These are phyloP conservation scores for Petunia secreta DNA, from an alignment of 257 asterid species.

Conservation along the genomic window DNA sequence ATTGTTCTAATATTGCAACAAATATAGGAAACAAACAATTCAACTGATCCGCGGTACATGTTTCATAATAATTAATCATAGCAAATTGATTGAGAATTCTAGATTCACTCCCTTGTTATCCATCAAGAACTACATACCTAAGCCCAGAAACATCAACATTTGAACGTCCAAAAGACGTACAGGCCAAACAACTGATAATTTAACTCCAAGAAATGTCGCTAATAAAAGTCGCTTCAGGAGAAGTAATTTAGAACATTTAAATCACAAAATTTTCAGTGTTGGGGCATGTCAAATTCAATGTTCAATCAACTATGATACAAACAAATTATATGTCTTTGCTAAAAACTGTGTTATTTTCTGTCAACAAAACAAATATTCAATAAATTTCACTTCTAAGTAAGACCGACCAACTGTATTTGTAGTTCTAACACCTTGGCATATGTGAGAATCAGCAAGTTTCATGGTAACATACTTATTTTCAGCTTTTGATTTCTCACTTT, in stretches of 20 bases:
- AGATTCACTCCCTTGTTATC: not conserved
- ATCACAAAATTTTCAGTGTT: not conserved
- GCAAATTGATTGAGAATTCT: not conserved
- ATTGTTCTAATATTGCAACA: not conserved
- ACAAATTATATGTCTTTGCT: too few relatives aligned
- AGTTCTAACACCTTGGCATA: not conserved
- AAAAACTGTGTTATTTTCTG: too few relatives aligned
- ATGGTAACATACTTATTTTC: constrained; percentile 69
- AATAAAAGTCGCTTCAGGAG: not conserved
- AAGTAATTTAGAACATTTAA: not conserved
- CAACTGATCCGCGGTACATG: not conserved
- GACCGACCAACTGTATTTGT: not conserved
- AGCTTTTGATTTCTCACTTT: constrained; percentile 88
- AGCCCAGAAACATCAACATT: not conserved
- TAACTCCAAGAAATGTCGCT: not conserved
- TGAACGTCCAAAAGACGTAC: not conserved
- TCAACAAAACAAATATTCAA: too few relatives aligned
- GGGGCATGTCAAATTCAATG: not conserved
- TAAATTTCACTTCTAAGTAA: too few relatives aligned
- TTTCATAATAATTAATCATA: not conserved
- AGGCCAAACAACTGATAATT: not conserved
- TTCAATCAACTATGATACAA: not conserved
- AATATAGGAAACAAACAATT: not conserved
- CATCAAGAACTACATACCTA: not conserved
- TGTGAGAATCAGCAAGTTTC: not conserved